Evolutionary conservation across 257 asterid genomes (phyloP).

Genomic region (Marsdenia floribunda): DNA sequence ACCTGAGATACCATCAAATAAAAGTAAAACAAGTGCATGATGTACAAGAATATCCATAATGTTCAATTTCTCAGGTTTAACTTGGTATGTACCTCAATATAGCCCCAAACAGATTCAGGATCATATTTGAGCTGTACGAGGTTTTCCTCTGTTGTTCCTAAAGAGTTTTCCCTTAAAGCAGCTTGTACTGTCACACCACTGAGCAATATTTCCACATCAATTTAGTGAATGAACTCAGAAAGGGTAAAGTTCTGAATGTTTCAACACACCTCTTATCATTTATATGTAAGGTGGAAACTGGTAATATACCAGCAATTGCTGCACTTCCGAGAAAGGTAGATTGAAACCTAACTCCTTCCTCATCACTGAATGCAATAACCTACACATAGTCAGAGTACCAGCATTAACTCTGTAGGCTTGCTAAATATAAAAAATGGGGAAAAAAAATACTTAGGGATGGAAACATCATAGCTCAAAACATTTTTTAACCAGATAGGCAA

Average conservation of each 20-base stretch:
- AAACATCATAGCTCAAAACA: too few relatives aligned
- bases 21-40: constrained; percentile 13
- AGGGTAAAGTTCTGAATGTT: constrained; percentile 22
- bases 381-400: constrained; percentile 18
- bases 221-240: constrained; percentile 20
- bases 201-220: constrained; percentile 36
- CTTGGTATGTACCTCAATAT: constrained; percentile 58
- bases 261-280: constrained; percentile 76
- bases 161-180: constrained; percentile 64
- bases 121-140: constrained; percentile 82
- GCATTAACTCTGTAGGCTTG: background rate
- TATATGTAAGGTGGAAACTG: constrained; percentile 56
- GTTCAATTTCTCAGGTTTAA: background rate
- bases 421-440: background rate
- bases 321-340: constrained; percentile 98
- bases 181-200: constrained; percentile 96
- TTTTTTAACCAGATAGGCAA: too few relatives aligned
- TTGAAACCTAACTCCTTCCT: constrained; percentile 98
- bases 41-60: background rate
- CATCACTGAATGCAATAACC: constrained; percentile 97
- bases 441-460: too few relatives aligned
- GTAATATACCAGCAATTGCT: constrained; percentile 91
- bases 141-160: constrained; percentile 59
- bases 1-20: constrained; percentile 48
- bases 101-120: constrained; percentile 82